These are phyloP conservation scores for Nicotiana undulata DNA, from an alignment of 257 asterid genomes.

Conservation along the genomic window DNA sequence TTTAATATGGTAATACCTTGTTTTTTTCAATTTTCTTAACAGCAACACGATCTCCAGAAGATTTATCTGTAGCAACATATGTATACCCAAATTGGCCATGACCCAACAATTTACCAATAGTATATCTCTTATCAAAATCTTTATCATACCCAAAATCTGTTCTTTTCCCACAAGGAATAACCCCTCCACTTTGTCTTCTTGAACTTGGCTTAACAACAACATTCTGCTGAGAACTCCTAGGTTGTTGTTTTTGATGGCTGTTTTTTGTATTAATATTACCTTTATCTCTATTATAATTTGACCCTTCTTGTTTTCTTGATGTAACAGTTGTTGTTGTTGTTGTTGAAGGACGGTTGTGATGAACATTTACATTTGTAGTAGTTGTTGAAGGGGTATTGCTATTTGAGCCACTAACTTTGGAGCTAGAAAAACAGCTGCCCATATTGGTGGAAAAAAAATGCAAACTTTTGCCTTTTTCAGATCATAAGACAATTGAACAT, in stretches of 20 bases:
- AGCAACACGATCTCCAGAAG: conserved; percentile 93
- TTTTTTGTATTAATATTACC: background rate
- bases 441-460: conserved; percentile 15
- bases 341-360: conserved; percentile 25
- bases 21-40: conserved; percentile 90
- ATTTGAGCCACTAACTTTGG: conserved; percentile 46
- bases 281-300: conserved; percentile 13
- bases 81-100: conserved; percentile 99
- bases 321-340: conserved; percentile 17
- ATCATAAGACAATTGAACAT: conserved; percentile 6
- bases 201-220: conserved; percentile 29
- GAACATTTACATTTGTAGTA: background rate
- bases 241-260: conserved; percentile 29
- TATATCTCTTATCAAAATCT: conserved; percentile 71
- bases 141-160: conserved; percentile 96
- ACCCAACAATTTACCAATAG: conserved; percentile 83
- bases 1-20: conserved; percentile 49
- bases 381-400: conserved; percentile 34
- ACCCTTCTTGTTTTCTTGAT: conserved; percentile 28
- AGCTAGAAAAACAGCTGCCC: conserved; percentile 62
- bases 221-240: conserved; percentile 33
- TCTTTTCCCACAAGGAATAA: conserved; percentile 78
- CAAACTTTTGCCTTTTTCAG: conserved; percentile 1
- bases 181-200: conserved; percentile 59
- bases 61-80: conserved; percentile 79